phyloP scores from a whole-genome alignment of 2,329 filamentous ascomycete species.

The Fusarium abutilonis region DNA sequence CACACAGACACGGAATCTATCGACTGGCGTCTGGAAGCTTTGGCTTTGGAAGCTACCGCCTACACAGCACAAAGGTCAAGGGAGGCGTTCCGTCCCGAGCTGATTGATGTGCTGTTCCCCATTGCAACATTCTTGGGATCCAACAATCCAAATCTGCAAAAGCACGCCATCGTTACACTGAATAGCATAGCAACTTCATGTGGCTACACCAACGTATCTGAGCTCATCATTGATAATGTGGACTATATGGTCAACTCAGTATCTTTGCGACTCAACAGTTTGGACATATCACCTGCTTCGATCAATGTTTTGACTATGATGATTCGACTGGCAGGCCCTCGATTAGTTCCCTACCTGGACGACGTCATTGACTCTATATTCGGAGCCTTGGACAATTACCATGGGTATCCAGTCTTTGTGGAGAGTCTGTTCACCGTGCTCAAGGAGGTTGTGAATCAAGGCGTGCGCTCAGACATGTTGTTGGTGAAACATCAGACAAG shows the following conservation, averaged over 20 bases:
- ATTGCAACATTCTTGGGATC: constrained; percentile 90
- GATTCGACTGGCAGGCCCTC: constrained; percentile 84
- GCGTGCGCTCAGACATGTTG: constrained; percentile 67
- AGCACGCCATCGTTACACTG: constrained; percentile 83
- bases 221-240: constrained; percentile 87
- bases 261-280: constrained; percentile 86
- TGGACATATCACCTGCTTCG: constrained; percentile 90
- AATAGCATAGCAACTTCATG: constrained; percentile 82
- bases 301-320: constrained; percentile 95
- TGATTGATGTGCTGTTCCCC: constrained; percentile 92
- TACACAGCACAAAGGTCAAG: constrained; percentile 76
- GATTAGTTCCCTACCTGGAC: constrained; percentile 86
- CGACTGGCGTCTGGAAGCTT: constrained; percentile 79
- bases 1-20: constrained; percentile 58
- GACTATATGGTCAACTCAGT: constrained; percentile 98
- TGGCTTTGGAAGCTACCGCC: constrained; percentile 83
- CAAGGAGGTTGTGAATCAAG: constrained; percentile 84
- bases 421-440: constrained; percentile 86
- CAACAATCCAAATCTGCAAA: constrained; percentile 70
- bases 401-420: constrained; percentile 88
- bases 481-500: constrained; percentile 56
- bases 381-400: constrained; percentile 90
- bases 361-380: constrained; percentile 93
- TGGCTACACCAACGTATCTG: constrained; percentile 76
- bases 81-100: constrained; percentile 78